phyloP scores from a whole-genome alignment of 129 eudicot genomes.

The Saussurea involucrata region DNA sequence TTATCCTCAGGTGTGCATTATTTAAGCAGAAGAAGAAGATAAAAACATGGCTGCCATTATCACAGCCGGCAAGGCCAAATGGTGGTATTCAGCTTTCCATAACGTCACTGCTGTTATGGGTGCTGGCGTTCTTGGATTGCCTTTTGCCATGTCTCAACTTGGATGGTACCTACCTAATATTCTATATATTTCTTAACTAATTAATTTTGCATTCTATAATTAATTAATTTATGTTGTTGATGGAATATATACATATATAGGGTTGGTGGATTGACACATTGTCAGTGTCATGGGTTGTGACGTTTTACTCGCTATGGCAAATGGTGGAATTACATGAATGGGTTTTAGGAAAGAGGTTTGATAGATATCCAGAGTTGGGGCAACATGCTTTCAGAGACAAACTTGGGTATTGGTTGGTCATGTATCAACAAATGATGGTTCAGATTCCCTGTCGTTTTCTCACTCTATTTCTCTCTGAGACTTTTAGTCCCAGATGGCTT shows the following conservation, averaged over 20 bases:
- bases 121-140: slow-evolving; percentile 7
- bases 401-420: slow-evolving; percentile 20
- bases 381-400: slow-evolving; percentile 20
- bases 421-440: slow-evolving; percentile 20
- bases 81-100: slow-evolving; percentile 30
- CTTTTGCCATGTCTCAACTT: slow-evolving; percentile 26
- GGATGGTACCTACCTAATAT: slow-evolving; percentile 1
- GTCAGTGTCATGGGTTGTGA: slow-evolving; percentile 6
- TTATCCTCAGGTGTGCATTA: too few species aligned
- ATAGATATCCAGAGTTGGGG: slow-evolving; percentile 19
- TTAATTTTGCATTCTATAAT: too few species aligned
- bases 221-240: not conserved
- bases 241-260: not conserved
- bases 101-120: slow-evolving; percentile 27
- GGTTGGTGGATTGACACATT: slow-evolving; percentile 10
- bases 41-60: slow-evolving; percentile 28
- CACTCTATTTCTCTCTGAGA: too few species aligned
- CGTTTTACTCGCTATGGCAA: slow-evolving; percentile 28
- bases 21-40: too few species aligned
- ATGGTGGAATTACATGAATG: slow-evolving; percentile 21
- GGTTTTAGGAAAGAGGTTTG: slow-evolving; percentile 22
- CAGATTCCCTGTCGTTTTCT: too few species aligned
- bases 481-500: too few species aligned
- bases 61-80: slow-evolving; percentile 24
- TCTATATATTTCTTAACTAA: not conserved